Base-by-base conservation (phyloP, 1,284 basidiomycete genomes). In the Vanrija sp. region DNA sequence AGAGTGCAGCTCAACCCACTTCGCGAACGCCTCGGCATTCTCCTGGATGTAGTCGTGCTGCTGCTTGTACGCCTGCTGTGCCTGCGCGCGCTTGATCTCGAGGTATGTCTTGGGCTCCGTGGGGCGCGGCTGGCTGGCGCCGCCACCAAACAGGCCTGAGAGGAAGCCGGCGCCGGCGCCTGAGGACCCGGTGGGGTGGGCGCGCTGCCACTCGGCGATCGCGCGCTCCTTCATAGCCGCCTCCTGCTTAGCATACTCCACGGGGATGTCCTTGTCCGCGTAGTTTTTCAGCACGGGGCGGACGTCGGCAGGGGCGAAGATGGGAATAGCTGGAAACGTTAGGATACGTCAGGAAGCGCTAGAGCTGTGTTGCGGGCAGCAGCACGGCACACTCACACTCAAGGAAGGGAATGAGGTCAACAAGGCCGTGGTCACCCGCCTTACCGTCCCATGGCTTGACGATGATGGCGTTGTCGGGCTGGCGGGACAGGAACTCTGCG, bases 341-440 rank as follows among this genome's bases (percentile, higher is more conserved):
- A 23, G 21, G 21, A 23, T 23, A 23, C 21, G 21, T 5, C 3
- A 23, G 21, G 21, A 23, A 23, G 5, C 21, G 5, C 2, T 5
- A 5, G 3, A 23, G 21, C 21, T 23, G 3, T 23, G 21, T 23
- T 5, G 21, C 21, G 21, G 21, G 21, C 21, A 2, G 21, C 21
- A 3, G 21, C 21, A 23, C 21, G 21, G 21, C 21, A 23, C n/a
- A 80, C 87, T 48, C 73, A 92, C 91, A 92, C 80, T 98, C 95
- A 8, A 98, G 83, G 86, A 98, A 98, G 0, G 95, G 94, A 62
- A 99, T 92, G 79, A 97, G 82, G 12, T 87, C 88, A 12, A 98
- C 75, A 19, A 98, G 83, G 1, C 90, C 91, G 64, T 80, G 84
- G 73, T 95, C 91, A 25, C 76, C 81, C 0, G 84, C 78, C 54